Conservation (phyloP, 75 land plant species). For the Cryptomeria japonica region DNA sequence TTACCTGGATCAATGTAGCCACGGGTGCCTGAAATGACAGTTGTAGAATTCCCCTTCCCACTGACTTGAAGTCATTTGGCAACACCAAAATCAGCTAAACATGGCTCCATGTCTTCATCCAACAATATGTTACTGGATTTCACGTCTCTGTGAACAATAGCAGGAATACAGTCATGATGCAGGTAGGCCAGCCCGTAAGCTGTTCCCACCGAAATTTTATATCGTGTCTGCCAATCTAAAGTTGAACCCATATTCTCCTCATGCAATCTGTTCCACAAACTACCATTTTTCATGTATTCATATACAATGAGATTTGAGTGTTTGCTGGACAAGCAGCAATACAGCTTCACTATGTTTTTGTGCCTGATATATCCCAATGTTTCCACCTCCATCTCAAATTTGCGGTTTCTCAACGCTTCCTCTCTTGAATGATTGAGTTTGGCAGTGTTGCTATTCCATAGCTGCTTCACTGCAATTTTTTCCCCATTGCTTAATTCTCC, state of each 20-base stretch:
- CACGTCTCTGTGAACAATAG: too few species aligned
- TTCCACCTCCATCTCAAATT: constrained; percentile 9
- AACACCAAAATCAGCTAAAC: too few species aligned
- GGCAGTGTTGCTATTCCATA: constrained; percentile 31
- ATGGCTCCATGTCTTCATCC: too few species aligned
- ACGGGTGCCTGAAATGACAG: constrained; percentile 61
- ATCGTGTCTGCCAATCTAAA: too few species aligned
- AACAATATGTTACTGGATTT: too few species aligned
- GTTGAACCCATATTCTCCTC: too few species aligned
- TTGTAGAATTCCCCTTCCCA: constrained; percentile 43
- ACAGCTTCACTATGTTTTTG: constrained; percentile 18
- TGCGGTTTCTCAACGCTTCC: not conserved
- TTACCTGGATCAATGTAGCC: constrained; percentile 54
- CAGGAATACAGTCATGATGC: too few species aligned
- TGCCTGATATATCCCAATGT: constrained; percentile 17
- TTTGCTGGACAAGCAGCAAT: constrained; percentile 3
- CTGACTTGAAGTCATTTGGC: too few species aligned
- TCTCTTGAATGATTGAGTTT: not conserved
- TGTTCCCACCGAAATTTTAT: too few species aligned
- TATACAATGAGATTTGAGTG: not conserved
- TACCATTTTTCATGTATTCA: constrained; percentile 7
- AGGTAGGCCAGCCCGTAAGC: too few species aligned
- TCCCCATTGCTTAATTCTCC: constrained; percentile 48
- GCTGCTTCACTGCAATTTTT: constrained; percentile 67
- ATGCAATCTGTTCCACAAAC: constrained; percentile 4